Base-by-base conservation (phyloP, 164 flowering plant species). In the Aristolochia contorta region DNA sequence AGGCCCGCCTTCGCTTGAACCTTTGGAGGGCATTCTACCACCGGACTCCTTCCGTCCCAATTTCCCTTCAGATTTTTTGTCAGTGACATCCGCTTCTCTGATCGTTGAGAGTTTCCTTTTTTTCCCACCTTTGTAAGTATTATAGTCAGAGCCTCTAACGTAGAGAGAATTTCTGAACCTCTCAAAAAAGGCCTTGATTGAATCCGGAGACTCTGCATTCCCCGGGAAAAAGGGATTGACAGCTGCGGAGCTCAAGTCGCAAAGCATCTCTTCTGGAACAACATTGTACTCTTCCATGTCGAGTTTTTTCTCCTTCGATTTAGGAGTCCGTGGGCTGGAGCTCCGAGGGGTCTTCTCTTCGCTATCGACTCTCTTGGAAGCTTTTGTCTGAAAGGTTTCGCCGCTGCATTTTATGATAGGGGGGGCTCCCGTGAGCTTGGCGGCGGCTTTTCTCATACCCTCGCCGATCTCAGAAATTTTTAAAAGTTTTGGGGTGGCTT, bases 21-120 rank as follows among this genome's bases (percentile, higher is more conserved):
- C 59, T 61, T 58, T 9, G 59, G 62, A 27, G 46, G 19, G 41
- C 65, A 56, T 65, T 69, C 84, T 6, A 63, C 47, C 66, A 69
- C 83, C 43, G 43, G 43, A 37, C 8, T 53, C 25, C 56, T 53
- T 53, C 7, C 14, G 30, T 53, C 56, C 56, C 7, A 23, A 50
- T 50, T 22, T 22, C 10, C 54, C 54, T n/a, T 22, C 54, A 18
- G 54, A 50, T 12, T 50, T 50, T 12, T 50, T 50, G 1, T 50
- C 22, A 19, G 21, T 50, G 9, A 7, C 21, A 50, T n/a, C 22
- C 12, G 43, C 43, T 3, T 37, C 43, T 37, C 7, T 37, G 12
- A 37, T 37, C 43, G 43, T 37, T 37, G 43, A 50, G 54, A 50
- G 54, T 50, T 10, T n/a, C 4, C 20, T 18, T 12, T 22, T 9